Evolutionary conservation across 495 filamentous ascomycete species (phyloP).

Genomic region (Penicillium soppii): DNA sequence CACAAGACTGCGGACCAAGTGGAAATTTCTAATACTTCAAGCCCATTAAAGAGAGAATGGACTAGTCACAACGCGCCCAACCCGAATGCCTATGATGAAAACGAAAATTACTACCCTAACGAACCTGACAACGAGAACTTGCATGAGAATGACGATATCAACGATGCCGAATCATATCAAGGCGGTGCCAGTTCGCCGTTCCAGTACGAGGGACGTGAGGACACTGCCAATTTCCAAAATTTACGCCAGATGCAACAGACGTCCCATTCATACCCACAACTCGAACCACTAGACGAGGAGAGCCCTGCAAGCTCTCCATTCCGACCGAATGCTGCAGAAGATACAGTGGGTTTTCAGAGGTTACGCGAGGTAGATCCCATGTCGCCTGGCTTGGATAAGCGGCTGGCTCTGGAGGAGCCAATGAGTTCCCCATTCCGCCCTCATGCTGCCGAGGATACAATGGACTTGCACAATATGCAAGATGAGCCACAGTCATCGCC

Average conservation of each 20-base stretch:
- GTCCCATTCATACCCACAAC: background rate
- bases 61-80: conserved; percentile 12
- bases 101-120: conserved; percentile 14
- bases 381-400: conserved; percentile 15
- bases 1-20: conserved; percentile 27
- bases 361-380: conserved; percentile 21
- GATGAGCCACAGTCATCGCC: conserved; percentile 15
- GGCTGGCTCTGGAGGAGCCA: conserved; percentile 14
- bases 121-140: conserved; percentile 15
- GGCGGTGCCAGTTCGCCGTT: conserved; percentile 39
- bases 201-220: conserved; percentile 34
- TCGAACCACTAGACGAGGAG: conserved; percentile 4
- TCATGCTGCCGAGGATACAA: conserved; percentile 33
- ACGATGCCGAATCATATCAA: conserved; percentile 22
- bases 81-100: conserved; percentile 5
- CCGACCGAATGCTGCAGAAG: conserved; percentile 29
- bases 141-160: conserved; percentile 17
- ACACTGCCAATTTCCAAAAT: conserved; percentile 39
- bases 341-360: conserved; percentile 30
- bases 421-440: conserved; percentile 42
- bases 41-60: conserved; percentile 32
- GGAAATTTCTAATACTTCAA: conserved; percentile 35
- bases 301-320: conserved; percentile 40
- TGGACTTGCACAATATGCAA: conserved; percentile 28
- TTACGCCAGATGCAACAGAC: conserved; percentile 18